Evolutionary conservation across 371 early-diverging fungal genomes (phyloP).

Genomic region (Sporodiniella umbellata): DNA sequence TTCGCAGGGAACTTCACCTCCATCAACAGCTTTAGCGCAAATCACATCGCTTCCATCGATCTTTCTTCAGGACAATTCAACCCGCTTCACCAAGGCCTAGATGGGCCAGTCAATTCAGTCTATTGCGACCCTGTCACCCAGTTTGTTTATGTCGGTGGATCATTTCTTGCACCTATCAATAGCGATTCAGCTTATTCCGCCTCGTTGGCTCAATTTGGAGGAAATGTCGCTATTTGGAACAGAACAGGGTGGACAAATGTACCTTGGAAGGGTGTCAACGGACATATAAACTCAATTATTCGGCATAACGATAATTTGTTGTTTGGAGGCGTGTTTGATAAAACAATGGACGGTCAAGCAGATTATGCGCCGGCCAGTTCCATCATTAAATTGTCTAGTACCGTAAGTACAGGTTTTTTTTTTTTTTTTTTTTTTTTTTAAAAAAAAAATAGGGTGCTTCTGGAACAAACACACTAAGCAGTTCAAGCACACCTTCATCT

Average conservation of each 20-base stretch:
- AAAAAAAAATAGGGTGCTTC: slow-evolving; percentile 24
- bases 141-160: slow-evolving; percentile 45
- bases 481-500: slow-evolving; percentile 42
- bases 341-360: slow-evolving; percentile 38
- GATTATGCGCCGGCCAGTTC: slow-evolving; percentile 40
- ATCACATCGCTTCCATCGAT: slow-evolving; percentile 58
- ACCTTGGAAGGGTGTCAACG: slow-evolving; percentile 66
- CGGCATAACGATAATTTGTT: slow-evolving; percentile 20
- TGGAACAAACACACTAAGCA: slow-evolving; percentile 26
- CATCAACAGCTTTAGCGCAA: slow-evolving; percentile 23
- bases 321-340: slow-evolving; percentile 46
- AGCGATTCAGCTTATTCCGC: slow-evolving; percentile 23
- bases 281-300: slow-evolving; percentile 38
- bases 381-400: slow-evolving; percentile 29
- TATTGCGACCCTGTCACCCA: slow-evolving; percentile 53
- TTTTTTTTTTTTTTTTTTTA: too few species aligned
- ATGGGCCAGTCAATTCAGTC: slow-evolving; percentile 64
- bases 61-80: slow-evolving; percentile 33
- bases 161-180: slow-evolving; percentile 31
- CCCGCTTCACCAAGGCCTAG: slow-evolving; percentile 59
- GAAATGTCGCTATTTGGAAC: slow-evolving; percentile 54
- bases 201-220: slow-evolving; percentile 51
- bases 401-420: slow-evolving; percentile 16
- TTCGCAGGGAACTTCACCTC: slow-evolving; percentile 51
- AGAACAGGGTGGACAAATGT: slow-evolving; percentile 40